These are phyloP conservation scores for Micractinium sp. DNA, from an alignment of 139 green algal species.

Conservation along the genomic window DNA sequence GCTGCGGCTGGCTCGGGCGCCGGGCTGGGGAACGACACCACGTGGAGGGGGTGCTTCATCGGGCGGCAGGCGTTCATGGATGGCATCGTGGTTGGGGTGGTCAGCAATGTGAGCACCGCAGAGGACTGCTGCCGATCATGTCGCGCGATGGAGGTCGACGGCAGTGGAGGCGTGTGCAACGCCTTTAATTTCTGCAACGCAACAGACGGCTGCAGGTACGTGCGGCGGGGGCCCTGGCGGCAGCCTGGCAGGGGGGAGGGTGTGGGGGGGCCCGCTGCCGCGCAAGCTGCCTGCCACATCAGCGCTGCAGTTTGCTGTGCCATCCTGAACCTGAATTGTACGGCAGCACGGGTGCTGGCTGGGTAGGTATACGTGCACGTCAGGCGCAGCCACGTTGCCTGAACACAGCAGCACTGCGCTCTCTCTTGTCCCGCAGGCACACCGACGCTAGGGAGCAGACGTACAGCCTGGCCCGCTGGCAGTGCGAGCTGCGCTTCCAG, in stretches of 20 bases:
- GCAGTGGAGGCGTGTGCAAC: not conserved
- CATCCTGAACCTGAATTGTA: too few species aligned
- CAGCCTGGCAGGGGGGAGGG: not conserved
- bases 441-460: not conserved
- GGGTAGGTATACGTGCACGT: too few species aligned
- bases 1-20: not conserved
- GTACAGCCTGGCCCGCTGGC: not conserved
- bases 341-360: too few species aligned
- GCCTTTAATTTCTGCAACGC: not conserved
- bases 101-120: not conserved
- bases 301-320: too few species aligned
- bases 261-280: not conserved
- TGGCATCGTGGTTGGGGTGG: not conserved
- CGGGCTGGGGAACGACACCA: not conserved
- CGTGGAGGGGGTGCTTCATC: conserved; percentile 1
- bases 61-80: conserved; percentile 8
- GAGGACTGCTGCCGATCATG: not conserved
- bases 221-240: not conserved
- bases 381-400: not conserved
- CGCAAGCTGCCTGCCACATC: not conserved
- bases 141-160: not conserved
- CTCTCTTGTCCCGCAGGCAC: not conserved
- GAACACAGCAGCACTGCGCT: too few species aligned
- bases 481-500: conserved; percentile 5
- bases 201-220: not conserved